Conservation (phyloP, 192 early-diverging fungal species). For the Kickxella alabastrina region DNA sequence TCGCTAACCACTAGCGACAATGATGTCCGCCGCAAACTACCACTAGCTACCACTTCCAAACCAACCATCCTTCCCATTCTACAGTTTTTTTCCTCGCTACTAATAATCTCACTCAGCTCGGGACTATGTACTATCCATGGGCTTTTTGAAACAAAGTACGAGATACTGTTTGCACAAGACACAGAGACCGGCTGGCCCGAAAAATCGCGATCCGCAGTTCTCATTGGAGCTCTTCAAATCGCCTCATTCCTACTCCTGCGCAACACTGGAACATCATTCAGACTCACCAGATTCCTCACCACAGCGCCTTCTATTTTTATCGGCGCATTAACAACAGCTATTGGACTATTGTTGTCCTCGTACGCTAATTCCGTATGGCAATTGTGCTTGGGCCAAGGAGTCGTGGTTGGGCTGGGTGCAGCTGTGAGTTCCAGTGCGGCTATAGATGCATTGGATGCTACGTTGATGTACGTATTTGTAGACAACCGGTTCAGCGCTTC, state of each 20-base stretch:
- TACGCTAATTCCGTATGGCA: conserved; percentile 60
- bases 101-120: conserved; percentile 5
- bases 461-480: too few species aligned
- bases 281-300: too few species aligned
- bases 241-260: background rate
- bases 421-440: conserved; percentile 37
- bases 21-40: background rate
- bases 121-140: conserved; percentile 22
- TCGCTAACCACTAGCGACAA: conserved; percentile 2
- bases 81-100: background rate
- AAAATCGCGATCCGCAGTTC: background rate
- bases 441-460: background rate
- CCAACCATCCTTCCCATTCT: background rate
- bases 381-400: conserved; percentile 58
- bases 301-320: too few species aligned
- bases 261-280: too few species aligned
- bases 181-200: background rate
- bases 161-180: background rate
- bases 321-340: too few species aligned
- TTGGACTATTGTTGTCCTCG: conserved; percentile 20
- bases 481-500: background rate
- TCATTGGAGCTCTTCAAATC: conserved; percentile 24
- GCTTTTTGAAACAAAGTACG: conserved; percentile 16
- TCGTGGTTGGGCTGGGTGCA: conserved; percentile 56
- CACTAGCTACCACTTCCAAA: background rate